Evolutionary conservation across 139 green algal species (phyloP), one percentile per base, ranked within the genome.

Genomic region (Limnomonas spitsbergensis): DNA sequence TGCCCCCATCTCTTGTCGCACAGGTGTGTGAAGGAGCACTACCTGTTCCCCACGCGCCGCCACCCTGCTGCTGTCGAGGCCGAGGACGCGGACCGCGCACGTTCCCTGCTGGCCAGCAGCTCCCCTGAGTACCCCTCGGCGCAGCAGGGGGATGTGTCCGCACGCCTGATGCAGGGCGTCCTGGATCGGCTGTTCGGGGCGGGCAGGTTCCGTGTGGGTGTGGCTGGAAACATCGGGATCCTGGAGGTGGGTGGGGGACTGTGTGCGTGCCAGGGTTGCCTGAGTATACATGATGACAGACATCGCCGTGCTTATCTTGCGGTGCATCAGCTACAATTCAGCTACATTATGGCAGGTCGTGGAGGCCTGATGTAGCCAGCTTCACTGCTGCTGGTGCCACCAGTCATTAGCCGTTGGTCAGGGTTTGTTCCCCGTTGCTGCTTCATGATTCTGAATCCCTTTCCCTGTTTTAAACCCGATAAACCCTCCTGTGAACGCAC

Each of bases 1-100:
- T n/a, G n/a, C n/a, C n/a, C n/a, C n/a, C n/a, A n/a, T n/a, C n/a
- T n/a, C n/a, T n/a, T n/a, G n/a, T n/a, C n/a, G n/a, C n/a, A n/a
- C 34, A 42, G 68, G 34, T 80, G 75, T 35, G 3, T 71, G 66
- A 4, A 76, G 2, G 76, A 81, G 66, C 76, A 81, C 54, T 53
- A 66, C 35, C 26, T 79, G 52, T 79, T 79, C 35, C 74, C 74
- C 34, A 79, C 53, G 14, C 34, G 36, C 29, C 53, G 74, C 2
- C 68, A 73, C 35, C 68, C 68, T n/a, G 3, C 34, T 4, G 34
- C 35, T 42, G 47, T 61, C 14, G 68, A 74, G 24, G 29, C 35
- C 3, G 35, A 26, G 20, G 68, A 74, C 7, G 3, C 3, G 7
- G 4, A 26, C 14, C 36, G 4, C 3, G 68, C 68, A 47, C 35